A percentile compares a stretch with the other conserved stretches of the same genome.
phyloP scores from a whole-genome alignment of 495 filamentous ascomycete genomes.

The Rhypophila decipiens region DNA sequence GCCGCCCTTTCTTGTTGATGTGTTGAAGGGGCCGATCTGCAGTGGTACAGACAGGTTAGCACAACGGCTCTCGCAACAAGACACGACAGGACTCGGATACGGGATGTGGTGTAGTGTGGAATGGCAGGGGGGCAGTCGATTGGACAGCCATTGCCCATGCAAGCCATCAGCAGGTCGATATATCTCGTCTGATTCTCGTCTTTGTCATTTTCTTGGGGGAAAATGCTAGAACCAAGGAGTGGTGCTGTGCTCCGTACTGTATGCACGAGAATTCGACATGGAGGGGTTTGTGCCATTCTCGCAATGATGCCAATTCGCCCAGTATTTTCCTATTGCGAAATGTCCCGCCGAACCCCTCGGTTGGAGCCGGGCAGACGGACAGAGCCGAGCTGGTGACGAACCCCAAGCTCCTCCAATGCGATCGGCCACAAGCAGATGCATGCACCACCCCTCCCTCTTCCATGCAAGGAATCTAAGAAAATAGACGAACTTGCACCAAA shows the following conservation, averaged over 20 bases:
- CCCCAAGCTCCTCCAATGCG: constrained; percentile 2
- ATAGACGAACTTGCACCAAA: background rate
- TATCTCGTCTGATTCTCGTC: too few species aligned
- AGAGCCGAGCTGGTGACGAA: background rate
- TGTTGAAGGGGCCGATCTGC: constrained; percentile 87
- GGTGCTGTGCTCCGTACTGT: background rate
- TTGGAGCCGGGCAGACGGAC: constrained; percentile 19
- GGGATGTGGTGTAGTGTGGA: background rate
- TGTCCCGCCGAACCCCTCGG: constrained; percentile 25
- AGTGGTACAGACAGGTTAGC: constrained; percentile 19
- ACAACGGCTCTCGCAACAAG: too few species aligned
- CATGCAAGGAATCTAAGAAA: background rate
- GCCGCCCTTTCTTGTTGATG: constrained; percentile 97
- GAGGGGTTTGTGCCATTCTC: background rate
- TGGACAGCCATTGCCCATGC: constrained; percentile 2
- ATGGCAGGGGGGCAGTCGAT: background rate
- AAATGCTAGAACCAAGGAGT: background rate
- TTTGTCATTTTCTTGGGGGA: background rate
- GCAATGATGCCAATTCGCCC: background rate
- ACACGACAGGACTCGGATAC: constrained; percentile 1
- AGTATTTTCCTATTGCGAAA: constrained; percentile 12
- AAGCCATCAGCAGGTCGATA: background rate
- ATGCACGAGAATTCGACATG: background rate
- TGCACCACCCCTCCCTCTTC: constrained; percentile 4
- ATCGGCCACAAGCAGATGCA: constrained; percentile 5